Percentiles rank a stretch among this genome's conserved stretches.
Evolutionary conservation across 805 yeast species (phyloP).

Genomic region (Yamadazyma philogaea): DNA sequence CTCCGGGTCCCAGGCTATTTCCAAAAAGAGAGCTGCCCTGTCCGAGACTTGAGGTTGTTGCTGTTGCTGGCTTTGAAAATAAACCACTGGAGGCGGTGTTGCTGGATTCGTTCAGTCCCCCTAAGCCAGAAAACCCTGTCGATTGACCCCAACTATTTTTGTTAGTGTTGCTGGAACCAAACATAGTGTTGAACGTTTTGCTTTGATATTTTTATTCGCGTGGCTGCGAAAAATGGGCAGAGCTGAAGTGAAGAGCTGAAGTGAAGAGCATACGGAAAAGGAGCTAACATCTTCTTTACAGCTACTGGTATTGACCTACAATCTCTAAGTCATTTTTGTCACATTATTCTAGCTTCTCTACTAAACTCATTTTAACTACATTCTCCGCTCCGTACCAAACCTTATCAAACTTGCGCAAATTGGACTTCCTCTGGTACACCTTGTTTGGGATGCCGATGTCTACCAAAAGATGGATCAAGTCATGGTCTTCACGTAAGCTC

Average conservation of each 20-base stretch:
- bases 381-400: conserved; percentile 43
- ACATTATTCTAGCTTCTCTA: conserved; percentile 3
- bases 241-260: too few species aligned
- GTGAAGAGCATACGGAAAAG: too few species aligned
- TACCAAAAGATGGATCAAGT: conserved; percentile 53
- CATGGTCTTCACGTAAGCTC: conserved; percentile 28
- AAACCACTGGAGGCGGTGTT: neutral
- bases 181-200: conserved; percentile 1
- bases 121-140: conserved; percentile 7
- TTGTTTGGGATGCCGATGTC: conserved; percentile 70
- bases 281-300: too few species aligned
- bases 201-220: neutral
- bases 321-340: too few species aligned
- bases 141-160: conserved; percentile 10
- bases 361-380: conserved; percentile 16
- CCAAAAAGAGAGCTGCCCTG: conserved; percentile 18
- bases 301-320: too few species aligned
- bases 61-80: neutral
- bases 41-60: neutral
- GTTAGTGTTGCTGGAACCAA: conserved; percentile 5
- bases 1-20: conserved; percentile 4
- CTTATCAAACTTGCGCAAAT: conserved; percentile 43
- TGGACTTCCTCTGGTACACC: conserved; percentile 42
- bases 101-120: neutral
- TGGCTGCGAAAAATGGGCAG: neutral